A percentile compares a stretch with the other conserved stretches of the same genome.
phyloP scores from a whole-genome alignment of 108 stramenopile genomes.

The Heterococcus sp. region DNA sequence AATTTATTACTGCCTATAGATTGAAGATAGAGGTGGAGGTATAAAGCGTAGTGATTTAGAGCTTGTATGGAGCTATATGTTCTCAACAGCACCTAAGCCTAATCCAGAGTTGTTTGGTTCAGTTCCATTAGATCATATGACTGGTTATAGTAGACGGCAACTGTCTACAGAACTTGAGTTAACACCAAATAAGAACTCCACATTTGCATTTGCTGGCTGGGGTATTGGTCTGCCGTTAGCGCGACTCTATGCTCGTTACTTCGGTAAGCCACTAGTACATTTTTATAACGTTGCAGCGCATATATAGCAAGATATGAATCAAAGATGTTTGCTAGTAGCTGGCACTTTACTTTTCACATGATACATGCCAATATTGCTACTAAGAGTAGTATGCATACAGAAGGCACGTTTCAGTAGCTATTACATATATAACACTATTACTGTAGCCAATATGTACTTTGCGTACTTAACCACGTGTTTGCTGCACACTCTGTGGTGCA shows the following conservation, averaged over 20 bases:
- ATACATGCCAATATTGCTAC: too few species aligned
- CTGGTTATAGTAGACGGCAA: background rate
- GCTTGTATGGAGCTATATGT: slow-evolving; percentile 50
- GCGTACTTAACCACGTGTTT: too few species aligned
- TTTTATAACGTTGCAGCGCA: slow-evolving; percentile 37
- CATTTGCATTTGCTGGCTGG: slow-evolving; percentile 49
- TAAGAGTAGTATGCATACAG: too few species aligned
- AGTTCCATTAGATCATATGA: slow-evolving; percentile 43
- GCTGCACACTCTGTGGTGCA: too few species aligned
- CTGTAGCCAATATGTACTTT: too few species aligned
- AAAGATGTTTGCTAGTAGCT: too few species aligned
- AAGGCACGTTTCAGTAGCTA: too few species aligned
- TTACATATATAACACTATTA: too few species aligned
- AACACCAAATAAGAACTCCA: background rate
- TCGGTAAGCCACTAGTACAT: too few species aligned
- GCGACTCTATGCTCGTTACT: slow-evolving; percentile 53
- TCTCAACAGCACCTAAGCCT: slow-evolving; percentile 44
- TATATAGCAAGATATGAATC: too few species aligned
- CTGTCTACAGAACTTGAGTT: background rate
- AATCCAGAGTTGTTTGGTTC: slow-evolving; percentile 14
- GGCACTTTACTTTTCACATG: too few species aligned
- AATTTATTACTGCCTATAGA: too few species aligned
- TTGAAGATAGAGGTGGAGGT: slow-evolving; percentile 52
- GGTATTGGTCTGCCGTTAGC: slow-evolving; percentile 56
- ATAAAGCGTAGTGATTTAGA: slow-evolving; percentile 50